Evolutionary conservation across 345 rosid species (phyloP).

Genomic region (Citrus unshiu): DNA sequence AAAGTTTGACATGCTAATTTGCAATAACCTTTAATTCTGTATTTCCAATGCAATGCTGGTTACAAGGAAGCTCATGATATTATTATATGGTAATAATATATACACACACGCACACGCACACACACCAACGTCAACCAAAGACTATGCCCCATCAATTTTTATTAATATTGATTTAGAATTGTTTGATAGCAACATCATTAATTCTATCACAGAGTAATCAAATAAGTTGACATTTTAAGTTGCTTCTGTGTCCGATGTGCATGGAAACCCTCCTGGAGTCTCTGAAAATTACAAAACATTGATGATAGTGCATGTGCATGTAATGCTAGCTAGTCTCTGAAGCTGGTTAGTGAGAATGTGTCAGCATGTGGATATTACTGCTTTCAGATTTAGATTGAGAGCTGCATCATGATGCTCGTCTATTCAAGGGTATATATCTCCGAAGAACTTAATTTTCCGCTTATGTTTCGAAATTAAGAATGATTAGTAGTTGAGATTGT

Average conservation of each 20-base stretch:
- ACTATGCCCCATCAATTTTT: conserved; percentile 21
- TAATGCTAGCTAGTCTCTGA: too few relatives aligned
- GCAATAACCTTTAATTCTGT: conserved; percentile 4
- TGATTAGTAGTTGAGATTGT: too few relatives aligned
- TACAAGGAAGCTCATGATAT: conserved; percentile 8
- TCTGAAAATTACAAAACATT: not conserved
- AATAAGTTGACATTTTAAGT: conserved; percentile 5
- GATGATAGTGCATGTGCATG: too few relatives aligned
- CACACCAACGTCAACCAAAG: not conserved
- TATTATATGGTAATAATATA: conserved; percentile 15
- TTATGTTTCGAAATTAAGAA: too few relatives aligned
- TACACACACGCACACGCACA: too few relatives aligned
- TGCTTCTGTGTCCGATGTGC: conserved; percentile 28
- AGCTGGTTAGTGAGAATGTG: too few relatives aligned
- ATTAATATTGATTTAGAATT: conserved; percentile 25
- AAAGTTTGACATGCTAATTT: conserved; percentile 40
- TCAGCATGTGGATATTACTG: too few relatives aligned
- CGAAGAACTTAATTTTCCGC: too few relatives aligned
- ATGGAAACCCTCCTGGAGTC: not conserved
- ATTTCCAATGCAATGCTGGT: not conserved
- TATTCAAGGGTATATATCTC: too few relatives aligned
- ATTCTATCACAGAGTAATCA: conserved; percentile 2
- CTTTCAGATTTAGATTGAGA: too few relatives aligned
- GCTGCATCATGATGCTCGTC: too few relatives aligned
- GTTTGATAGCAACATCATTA: conserved; percentile 26